Conservation (phyloP, 306 rosid species). For the Amphicarpaea edgeworthii region DNA sequence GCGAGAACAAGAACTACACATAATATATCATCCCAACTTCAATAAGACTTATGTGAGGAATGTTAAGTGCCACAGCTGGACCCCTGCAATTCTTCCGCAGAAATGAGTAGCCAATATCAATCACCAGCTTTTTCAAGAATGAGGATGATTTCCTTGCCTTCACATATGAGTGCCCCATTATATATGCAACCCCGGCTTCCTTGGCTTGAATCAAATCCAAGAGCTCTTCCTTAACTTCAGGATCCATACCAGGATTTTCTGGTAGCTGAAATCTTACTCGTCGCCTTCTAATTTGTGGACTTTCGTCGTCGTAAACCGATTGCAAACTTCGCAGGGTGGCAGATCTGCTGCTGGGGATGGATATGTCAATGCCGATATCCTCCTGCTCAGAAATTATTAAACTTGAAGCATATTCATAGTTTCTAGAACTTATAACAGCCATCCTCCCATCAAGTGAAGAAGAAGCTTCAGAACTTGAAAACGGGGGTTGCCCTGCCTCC, state of each 20-base stretch:
- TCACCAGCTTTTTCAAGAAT: constrained; percentile 68
- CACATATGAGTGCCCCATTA: constrained; percentile 88
- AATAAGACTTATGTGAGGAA: constrained; percentile 88
- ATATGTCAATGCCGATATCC: constrained; percentile 48
- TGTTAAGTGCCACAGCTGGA: constrained; percentile 83
- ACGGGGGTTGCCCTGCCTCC: constrained; percentile 82
- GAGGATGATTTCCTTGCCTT: constrained; percentile 87
- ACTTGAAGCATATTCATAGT: constrained; percentile 54
- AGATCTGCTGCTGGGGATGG: constrained; percentile 74
- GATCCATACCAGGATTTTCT: constrained; percentile 58
- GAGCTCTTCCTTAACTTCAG: constrained; percentile 77
- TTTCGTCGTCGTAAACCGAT: constrained; percentile 74
- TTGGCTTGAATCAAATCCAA: constrained; percentile 79
- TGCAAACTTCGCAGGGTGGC: constrained; percentile 67
- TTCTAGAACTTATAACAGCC: constrained; percentile 81
- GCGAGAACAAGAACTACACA: constrained; percentile 55
- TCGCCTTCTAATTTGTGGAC: constrained; percentile 63
- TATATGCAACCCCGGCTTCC: constrained; percentile 87
- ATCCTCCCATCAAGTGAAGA: constrained; percentile 79
- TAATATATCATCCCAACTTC: constrained; percentile 96
- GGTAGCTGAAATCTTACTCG: constrained; percentile 77
- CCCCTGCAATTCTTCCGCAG: constrained; percentile 91
- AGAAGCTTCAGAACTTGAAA: constrained; percentile 64
- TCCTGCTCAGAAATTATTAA: constrained; percentile 59
- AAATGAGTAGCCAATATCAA: constrained; percentile 82